These are phyloP conservation scores for Phytophthora rubi DNA, from an alignment of 352 stramenopile genomes.

Conservation along the genomic window DNA sequence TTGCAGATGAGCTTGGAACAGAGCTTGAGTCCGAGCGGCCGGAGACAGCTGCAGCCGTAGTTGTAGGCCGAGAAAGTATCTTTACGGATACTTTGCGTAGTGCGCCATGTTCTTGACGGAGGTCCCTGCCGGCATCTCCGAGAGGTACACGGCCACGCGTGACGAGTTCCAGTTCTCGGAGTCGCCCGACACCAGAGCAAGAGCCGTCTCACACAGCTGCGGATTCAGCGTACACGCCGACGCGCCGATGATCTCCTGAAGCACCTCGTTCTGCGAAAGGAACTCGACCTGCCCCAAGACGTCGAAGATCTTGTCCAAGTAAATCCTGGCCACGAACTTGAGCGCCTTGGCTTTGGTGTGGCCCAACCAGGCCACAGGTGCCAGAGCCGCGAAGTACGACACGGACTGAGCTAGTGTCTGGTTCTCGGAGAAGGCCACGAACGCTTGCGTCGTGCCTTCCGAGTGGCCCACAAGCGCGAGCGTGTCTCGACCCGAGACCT, in stretches of 20 bases:
- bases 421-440: slow-evolving; percentile 56
- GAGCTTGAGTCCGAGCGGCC: slow-evolving; percentile 36
- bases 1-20: slow-evolving; percentile 44
- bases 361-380: slow-evolving; percentile 44
- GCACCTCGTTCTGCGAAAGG: slow-evolving; percentile 36
- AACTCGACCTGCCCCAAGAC: slow-evolving; percentile 49
- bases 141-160: slow-evolving; percentile 55
- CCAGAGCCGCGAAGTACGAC: slow-evolving; percentile 58
- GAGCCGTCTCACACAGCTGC: slow-evolving; percentile 40
- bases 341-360: slow-evolving; percentile 40
- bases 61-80: slow-evolving; percentile 53
- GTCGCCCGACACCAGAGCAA: slow-evolving; percentile 39
- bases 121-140: slow-evolving; percentile 54
- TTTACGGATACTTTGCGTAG: slow-evolving; percentile 57
- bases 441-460: slow-evolving; percentile 59
- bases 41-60: slow-evolving; percentile 42
- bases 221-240: slow-evolving; percentile 46
- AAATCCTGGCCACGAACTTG: slow-evolving; percentile 30
- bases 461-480: slow-evolving; percentile 56
- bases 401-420: slow-evolving; percentile 55
- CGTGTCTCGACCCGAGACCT: slow-evolving; percentile 35
- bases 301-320: slow-evolving; percentile 51
- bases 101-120: slow-evolving; percentile 65
- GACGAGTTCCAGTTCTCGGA: slow-evolving; percentile 55
- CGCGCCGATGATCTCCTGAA: slow-evolving; percentile 34